Evolutionary conservation across 169 alveolate species (phyloP).

Genomic region (Theileria luwenshuni): DNA sequence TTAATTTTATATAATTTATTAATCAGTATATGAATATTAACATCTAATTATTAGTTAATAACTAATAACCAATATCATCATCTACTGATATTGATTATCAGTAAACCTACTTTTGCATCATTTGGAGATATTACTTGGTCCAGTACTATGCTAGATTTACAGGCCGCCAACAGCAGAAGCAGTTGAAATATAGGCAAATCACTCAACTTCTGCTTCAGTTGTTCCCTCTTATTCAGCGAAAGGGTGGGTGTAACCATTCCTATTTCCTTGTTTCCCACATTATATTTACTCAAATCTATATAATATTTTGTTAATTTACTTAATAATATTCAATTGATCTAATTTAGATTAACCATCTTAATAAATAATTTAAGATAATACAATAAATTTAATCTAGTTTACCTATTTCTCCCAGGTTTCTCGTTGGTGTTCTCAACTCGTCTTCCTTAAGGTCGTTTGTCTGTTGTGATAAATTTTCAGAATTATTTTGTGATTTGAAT

Average conservation of each 20-base stretch:
- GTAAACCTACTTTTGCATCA: slow-evolving; percentile 26
- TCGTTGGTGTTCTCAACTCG: neutral
- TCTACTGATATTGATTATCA: neutral
- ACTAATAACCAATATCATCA: too few species aligned
- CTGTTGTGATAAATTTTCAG: neutral
- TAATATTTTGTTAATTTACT: neutral
- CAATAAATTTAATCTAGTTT: too few species aligned
- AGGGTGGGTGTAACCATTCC: slow-evolving; percentile 61
- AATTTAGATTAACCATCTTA: neutral
- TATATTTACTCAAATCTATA: slow-evolving; percentile 30
- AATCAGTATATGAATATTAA: too few species aligned
- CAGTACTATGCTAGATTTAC: slow-evolving; percentile 33
- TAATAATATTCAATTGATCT: neutral
- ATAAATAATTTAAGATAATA: too few species aligned
- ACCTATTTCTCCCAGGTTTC: neutral
- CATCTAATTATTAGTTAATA: too few species aligned
- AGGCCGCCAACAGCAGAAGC: slow-evolving; percentile 33
- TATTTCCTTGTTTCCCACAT: slow-evolving; percentile 57
- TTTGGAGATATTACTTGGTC: slow-evolving; percentile 18
- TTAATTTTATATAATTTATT: too few species aligned
- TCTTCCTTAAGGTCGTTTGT: neutral
- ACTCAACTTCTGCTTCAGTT: slow-evolving; percentile 23
- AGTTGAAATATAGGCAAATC: slow-evolving; percentile 58
- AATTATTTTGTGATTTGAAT: slow-evolving; percentile 18
- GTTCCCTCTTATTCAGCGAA: slow-evolving; percentile 44